These are phyloP conservation scores for Triticum aestivum DNA, from an alignment of 176 grass and related monocot genomes.

Conservation along the genomic window IWGSC_CS_RefSeq_v2.1 NC_057808.1:368249305-368249804, in stretches of 20 bases:
- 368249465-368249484: constrained; percentile 25
- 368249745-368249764: no score
- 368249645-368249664: no score
- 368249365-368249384: not conserved
- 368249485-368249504: constrained; percentile 13
- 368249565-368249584: not conserved
- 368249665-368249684: no score
- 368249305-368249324: constrained; percentile 3
- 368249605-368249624: not conserved
- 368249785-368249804: no score
- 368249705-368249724: no score
- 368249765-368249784: no score
- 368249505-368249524: not conserved
- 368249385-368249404: not conserved
- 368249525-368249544: not conserved
- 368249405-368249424: constrained; percentile 21
- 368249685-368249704: no score
- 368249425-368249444: constrained; percentile 40
- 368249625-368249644: not conserved
- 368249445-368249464: constrained; percentile 57
- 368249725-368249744: no score
- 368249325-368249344: constrained; percentile 20
- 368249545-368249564: not conserved
- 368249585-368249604: not conserved
- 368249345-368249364: constrained; percentile 46